Evolutionary conservation across 108 stramenopile genomes (phyloP).

Genomic region (Chaetoceros muelleri): DNA sequence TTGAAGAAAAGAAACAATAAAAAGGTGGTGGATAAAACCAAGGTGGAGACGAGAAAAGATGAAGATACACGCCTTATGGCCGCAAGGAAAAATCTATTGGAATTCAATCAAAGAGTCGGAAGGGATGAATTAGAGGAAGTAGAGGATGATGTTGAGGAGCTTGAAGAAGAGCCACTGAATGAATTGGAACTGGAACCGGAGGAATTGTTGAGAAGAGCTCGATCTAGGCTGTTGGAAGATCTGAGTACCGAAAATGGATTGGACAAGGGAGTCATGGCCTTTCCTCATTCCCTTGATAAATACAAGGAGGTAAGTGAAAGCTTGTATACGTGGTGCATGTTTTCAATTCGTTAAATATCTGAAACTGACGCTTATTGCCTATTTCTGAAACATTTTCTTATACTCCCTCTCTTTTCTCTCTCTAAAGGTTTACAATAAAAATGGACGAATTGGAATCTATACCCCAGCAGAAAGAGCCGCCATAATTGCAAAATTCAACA

Average conservation of each 20-base stretch:
- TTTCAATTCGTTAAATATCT: background rate
- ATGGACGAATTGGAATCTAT: slow-evolving; percentile 96
- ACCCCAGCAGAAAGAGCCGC: slow-evolving; percentile 88
- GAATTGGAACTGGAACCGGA: slow-evolving; percentile 48
- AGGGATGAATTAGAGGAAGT: background rate
- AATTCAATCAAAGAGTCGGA: no score
- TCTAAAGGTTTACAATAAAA: slow-evolving; percentile 81
- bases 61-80: background rate
- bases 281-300: slow-evolving; percentile 74
- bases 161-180: slow-evolving; percentile 30
- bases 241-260: slow-evolving; percentile 49
- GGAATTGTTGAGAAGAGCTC: slow-evolving; percentile 57
- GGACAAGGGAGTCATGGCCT: slow-evolving; percentile 53
- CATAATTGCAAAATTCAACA: slow-evolving; percentile 82
- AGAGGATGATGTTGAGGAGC: slow-evolving; percentile 8
- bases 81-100: no score
- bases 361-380: background rate
- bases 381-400: background rate
- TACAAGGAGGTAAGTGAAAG: slow-evolving; percentile 70
- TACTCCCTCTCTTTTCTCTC: slow-evolving; percentile 2
- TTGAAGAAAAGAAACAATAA: background rate
- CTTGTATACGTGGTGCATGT: background rate
- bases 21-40: slow-evolving; percentile 20
- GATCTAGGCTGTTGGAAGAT: slow-evolving; percentile 72
- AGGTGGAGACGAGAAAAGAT: slow-evolving; percentile 25